Evolutionary conservation across 345 rosid genomes (phyloP), one percentile per base, ranked within the genome.

Genomic region (Moricandia arvensis): DNA sequence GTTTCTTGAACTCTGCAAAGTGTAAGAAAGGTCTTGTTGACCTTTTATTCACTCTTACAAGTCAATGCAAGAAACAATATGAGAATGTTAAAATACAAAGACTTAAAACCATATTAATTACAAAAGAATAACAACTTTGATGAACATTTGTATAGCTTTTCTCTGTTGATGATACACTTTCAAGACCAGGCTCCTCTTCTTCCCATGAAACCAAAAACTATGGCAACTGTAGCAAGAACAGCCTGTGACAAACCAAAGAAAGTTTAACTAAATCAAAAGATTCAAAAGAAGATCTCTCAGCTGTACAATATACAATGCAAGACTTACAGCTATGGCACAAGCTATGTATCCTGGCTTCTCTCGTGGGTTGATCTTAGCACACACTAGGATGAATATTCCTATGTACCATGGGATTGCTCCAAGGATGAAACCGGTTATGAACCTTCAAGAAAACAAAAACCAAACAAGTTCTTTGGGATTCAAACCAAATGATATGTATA

Each of bases 331-430:
- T 8, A 88, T 75, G 18, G 90, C 79, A 43, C 96, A 91, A 45
- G 97, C 96, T 59, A 89, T 26, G 72, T 88, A 91, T 86, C 96
- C 98, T 7, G 97, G 89, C 72, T 93, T 93, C 77, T 93, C 96
- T 29, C 89, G 79, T 51, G 77, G 67, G 80, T 87, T 88, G 49
- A 91, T 75, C 78, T 85, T 85, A 45, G 83, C 76, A 59, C 87
- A 91, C 8, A 87, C 59, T 17, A 88, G 51, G 77, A 88, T 1
- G 68, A 84, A 66, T 68, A 85, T n/a, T 43, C 96, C 98, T 47
- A 88, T 21, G 80, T 93, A 89, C 97, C 97, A 91, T 11, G 97
- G 98, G 76, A 93, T 83, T 63, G 85, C 74, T 13, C 82, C 97
- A 66, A 89, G 82, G 80, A 91, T 83, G 83, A 93, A 91, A 41